Conservation (phyloP, 345 rosid genomes). For the Euphorbia tirucalli region DNA sequence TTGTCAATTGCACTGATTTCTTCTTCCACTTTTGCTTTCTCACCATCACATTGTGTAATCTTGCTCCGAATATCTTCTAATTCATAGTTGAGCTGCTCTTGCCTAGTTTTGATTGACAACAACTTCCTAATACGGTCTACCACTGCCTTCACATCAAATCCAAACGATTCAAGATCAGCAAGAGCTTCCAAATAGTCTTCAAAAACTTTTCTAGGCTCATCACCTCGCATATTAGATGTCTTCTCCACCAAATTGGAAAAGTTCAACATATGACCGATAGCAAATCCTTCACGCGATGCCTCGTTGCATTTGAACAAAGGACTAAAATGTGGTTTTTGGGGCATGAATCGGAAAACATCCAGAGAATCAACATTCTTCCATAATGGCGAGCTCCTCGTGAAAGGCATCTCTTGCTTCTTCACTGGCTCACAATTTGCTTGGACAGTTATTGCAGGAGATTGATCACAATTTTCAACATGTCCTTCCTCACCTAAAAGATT, state of each 20-base stretch:
- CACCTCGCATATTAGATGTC: constrained; percentile 21
- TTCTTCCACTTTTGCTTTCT: constrained; percentile 11
- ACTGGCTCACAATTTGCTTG: background rate
- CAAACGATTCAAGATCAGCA: constrained; percentile 26
- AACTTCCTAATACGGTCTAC: constrained; percentile 15
- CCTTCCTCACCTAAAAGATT: background rate
- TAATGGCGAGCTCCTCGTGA: constrained; percentile 20
- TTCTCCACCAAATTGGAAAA: constrained; percentile 26
- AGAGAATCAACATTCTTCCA: constrained; percentile 28
- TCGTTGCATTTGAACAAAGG: constrained; percentile 23
- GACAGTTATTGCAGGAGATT: background rate
- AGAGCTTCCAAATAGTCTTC: constrained; percentile 24
- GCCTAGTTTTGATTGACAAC: constrained; percentile 25
- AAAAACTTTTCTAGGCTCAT: constrained; percentile 10
- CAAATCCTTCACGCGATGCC: constrained; percentile 36
- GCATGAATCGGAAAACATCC: constrained; percentile 28
- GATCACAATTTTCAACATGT: background rate
- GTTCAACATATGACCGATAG: constrained; percentile 36
- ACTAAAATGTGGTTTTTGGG: constrained; percentile 40
- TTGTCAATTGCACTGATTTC: constrained; percentile 14
- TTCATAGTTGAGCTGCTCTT: constrained; percentile 17
- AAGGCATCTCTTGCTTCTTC: constrained; percentile 7
- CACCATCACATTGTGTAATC: constrained; percentile 9
- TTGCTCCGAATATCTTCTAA: constrained; percentile 9
- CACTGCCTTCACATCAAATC: constrained; percentile 31